Evolutionary conservation across 306 rosid genomes (phyloP).

Genomic region (Potentilla sterilis): DNA sequence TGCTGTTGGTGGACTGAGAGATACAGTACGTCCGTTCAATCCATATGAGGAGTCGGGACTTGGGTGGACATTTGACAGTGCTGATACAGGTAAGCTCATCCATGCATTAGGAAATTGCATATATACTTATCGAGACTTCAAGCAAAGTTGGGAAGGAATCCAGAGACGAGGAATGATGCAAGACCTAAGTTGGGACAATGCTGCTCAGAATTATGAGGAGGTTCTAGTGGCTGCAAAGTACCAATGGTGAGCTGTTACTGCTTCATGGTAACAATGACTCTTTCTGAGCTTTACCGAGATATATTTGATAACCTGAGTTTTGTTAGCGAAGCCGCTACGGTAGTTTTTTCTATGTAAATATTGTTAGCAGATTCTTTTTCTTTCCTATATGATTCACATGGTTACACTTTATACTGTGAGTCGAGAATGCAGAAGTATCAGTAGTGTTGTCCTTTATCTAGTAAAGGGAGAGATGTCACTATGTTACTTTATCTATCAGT

Average conservation of each 20-base stretch:
- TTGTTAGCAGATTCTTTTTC: neutral
- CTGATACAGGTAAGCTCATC: constrained; percentile 59
- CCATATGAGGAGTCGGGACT: constrained; percentile 71
- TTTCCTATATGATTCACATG: neutral
- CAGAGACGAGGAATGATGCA: constrained; percentile 87
- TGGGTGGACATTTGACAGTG: constrained; percentile 89
- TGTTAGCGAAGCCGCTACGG: constrained; percentile 3
- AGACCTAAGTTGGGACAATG: constrained; percentile 92
- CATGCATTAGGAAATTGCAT: constrained; percentile 78
- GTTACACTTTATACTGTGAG: neutral
- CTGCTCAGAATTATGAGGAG: constrained; percentile 87
- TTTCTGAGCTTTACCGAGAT: neutral
- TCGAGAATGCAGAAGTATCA: neutral
- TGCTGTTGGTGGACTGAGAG: constrained; percentile 86
- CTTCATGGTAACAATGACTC: neutral
- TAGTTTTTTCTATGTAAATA: constrained; percentile 12
- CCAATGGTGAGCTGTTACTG: constrained; percentile 53
- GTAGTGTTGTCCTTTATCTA: neutral
- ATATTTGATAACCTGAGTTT: neutral
- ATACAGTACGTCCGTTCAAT: constrained; percentile 74
- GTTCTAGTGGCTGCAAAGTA: constrained; percentile 87
- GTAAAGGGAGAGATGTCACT: neutral
- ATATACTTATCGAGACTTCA: constrained; percentile 59
- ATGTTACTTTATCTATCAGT: neutral
- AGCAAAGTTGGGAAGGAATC: constrained; percentile 94